Evolutionary conservation across 805 yeast species (phyloP), one percentile per base, ranked within the genome.

Genomic region (Yarrowia porcina): DNA sequence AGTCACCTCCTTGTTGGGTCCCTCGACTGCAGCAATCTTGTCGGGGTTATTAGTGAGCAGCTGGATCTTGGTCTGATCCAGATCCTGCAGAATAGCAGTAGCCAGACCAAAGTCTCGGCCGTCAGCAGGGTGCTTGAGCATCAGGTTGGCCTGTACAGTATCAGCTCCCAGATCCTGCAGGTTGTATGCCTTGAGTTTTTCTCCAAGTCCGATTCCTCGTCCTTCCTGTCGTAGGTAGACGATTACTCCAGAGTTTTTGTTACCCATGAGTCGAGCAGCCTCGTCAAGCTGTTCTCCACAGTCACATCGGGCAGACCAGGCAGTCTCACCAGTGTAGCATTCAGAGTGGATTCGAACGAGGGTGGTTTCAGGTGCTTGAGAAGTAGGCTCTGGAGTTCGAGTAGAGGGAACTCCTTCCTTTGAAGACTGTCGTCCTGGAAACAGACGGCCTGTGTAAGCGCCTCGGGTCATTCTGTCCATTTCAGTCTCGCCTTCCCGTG

Each of bases 281-380:
- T 96, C 97, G 74, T 94, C 97, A 70, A 94, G 89, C 77, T 94
- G 99, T 75, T 94, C 99, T 20, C 99, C 99, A 76, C 99, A 94
- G 75, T 94, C 99, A 75, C 99, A 94, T 63, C 99, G 82, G 0
- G 99, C 98, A 64, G 93, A 85, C 99, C 99, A 94, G 10, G 97
- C 98, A 1, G 97, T 94, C 72, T 94, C 99, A 2, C 99, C 99
- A 0, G 99, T 94, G 77, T 93, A 94, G 75, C 99, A 94, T 73
- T 94, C 99, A 3, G 96, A 88, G 72, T 94, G 99, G 67, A 94
- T 91, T 65, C 99, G 80, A 4, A 88, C 96, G 66, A 93, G 75
- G 71, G 64, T 56, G 39, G 35, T 3, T 13, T 52, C 44, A 13
- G 57, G 23, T 18, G 47, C 9, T 36, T 56, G 9, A 13, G 32